Evolutionary conservation across 768 basidiomycete genomes (phyloP), one percentile per base, ranked within the genome.

Genomic region (Naganishia vishniacii): DNA sequence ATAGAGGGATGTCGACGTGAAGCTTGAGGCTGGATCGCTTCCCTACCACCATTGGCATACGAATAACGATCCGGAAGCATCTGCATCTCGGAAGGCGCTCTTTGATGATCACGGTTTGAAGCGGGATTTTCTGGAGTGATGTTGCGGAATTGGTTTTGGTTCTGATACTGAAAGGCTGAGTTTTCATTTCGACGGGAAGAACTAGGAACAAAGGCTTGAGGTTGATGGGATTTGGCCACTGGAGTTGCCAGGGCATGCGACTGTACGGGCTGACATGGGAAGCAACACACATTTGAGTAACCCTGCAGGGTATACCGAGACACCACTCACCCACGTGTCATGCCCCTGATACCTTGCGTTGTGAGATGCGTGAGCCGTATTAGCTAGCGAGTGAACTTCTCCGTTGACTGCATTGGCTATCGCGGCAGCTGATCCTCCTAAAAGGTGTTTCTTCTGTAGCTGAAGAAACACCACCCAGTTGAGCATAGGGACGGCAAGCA

Each of bases 361-460:
- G 16, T 44, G 41, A 60, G 41, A 20, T 8, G 29, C 59, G 46
- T 46, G 25, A 5, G 23, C 15, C 29, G 37, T n/a, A 46, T 60
- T 60, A 13, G 42, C 45, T 42, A 60, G 40, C 23, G 62, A 48
- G 18, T 63, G 59, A n/a, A 48, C 20, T 23, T 66, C 48, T 41
- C 48, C 46, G 23, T 56, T 62, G 23, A 62, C 49, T 15, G 59
- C 48, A 29, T 44, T 42, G 4, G 32, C 47, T 11, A 51, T 34
- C 7, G 46, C 47, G 4, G 60, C 34, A 28, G 65, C 41, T n/a
- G 59, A 48, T 41, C 53, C 53, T 16, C 65, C 65, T 13, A 66
- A 49, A 5, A 66, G 56, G 34, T 61, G 48, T 37, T 66, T 66
- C 18, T 58, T 60, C 49, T 66, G 61, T 29, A 66, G 25, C 65